A percentile compares a stretch with the other conserved stretches of the same genome.
These are phyloP conservation scores for Dionaea muscipula DNA, from an alignment of 179 eudicot genomes.

Conservation along the genomic window DNA sequence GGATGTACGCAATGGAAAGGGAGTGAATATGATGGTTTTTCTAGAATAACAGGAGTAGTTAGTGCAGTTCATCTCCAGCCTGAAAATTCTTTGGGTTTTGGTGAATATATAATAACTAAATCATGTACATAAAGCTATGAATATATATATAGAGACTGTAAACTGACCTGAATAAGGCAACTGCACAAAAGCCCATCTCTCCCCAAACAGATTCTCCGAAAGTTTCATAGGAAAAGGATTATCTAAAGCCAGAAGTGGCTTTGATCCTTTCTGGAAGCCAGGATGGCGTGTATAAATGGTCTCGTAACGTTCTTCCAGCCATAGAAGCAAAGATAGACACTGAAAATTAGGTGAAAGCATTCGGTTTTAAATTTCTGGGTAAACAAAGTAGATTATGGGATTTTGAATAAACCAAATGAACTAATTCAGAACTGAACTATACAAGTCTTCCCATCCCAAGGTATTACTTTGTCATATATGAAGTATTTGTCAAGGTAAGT, in stretches of 20 bases:
- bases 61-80: too few relatives aligned
- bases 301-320: constrained; percentile 92
- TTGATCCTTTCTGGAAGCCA: constrained; percentile 86
- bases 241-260: constrained; percentile 76
- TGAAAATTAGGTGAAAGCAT: constrained; percentile 16
- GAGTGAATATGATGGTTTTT: too few relatives aligned
- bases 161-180: constrained; percentile 70
- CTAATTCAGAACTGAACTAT: not conserved
- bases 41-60: too few relatives aligned
- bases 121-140: too few relatives aligned
- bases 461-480: too few relatives aligned
- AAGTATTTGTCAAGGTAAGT: too few relatives aligned
- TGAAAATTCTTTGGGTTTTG: too few relatives aligned
- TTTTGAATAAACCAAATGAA: not conserved
- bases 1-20: too few relatives aligned
- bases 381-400: not conserved
- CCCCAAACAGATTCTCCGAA: constrained; percentile 83
- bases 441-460: too few relatives aligned
- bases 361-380: not conserved
- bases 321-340: constrained; percentile 74
- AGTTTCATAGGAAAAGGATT: constrained; percentile 93
- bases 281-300: constrained; percentile 81
- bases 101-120: too few relatives aligned
- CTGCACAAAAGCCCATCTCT: constrained; percentile 95
- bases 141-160: too few relatives aligned